These are phyloP conservation scores for Microbotryomycetes sp. DNA, from an alignment of 1,284 basidiomycete genomes.

Conservation along the genomic window DNA sequence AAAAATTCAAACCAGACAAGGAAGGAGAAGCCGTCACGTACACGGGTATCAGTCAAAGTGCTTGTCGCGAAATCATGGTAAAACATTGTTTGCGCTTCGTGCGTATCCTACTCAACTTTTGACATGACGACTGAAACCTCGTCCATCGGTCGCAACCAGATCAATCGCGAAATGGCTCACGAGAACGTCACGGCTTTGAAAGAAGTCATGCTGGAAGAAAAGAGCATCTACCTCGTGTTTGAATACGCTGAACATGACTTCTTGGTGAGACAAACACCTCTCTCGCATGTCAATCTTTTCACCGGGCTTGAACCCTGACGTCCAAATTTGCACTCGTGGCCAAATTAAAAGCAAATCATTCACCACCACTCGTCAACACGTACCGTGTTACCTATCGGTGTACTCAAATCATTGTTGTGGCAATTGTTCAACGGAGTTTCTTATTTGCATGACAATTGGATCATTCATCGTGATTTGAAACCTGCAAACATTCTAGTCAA, in stretches of 20 bases:
- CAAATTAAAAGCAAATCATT: conserved; percentile 68
- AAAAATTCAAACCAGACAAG: conserved; percentile 99
- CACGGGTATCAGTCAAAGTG: conserved; percentile 95
- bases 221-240: conserved; percentile 98
- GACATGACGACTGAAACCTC: neutral
- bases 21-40: conserved; percentile 85
- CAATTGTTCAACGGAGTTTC: conserved; percentile 93
- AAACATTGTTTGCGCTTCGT: conserved; percentile 40
- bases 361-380: conserved; percentile 93
- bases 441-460: conserved; percentile 91
- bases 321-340: neutral
- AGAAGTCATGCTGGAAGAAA: conserved; percentile 95
- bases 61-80: conserved; percentile 90
- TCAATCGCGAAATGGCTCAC: conserved; percentile 89
- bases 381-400: conserved; percentile 60
- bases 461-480: conserved; percentile 94
- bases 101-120: accelerated
- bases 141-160: conserved; percentile 46
- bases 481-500: conserved; percentile 98
- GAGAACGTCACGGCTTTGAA: conserved; percentile 85
- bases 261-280: conserved; percentile 53
- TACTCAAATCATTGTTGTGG: conserved; percentile 88
- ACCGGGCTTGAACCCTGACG: neutral
- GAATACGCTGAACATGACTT: conserved; percentile 99
- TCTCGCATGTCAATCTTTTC: neutral